Evolutionary conservation across 345 rosid species (phyloP).

Genomic region (Pelargonium nanum): DNA sequence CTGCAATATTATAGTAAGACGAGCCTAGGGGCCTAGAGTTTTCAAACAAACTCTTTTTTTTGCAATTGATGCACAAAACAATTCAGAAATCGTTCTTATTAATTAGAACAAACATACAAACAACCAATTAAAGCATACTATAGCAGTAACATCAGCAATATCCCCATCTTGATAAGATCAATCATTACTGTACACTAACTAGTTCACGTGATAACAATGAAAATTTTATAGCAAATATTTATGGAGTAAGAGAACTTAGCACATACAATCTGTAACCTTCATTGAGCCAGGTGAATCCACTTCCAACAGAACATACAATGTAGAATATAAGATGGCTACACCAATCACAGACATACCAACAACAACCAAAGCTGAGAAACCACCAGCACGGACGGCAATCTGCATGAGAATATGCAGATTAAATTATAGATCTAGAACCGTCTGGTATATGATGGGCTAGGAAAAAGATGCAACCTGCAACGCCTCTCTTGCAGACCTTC

Average conservation of each 20-base stretch:
- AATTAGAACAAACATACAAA: too few species aligned
- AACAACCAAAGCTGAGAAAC: slow-evolving; percentile 94
- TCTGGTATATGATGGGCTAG: slow-evolving; percentile 10
- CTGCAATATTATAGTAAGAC: background rate
- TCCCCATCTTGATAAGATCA: background rate
- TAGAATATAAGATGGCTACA: slow-evolving; percentile 83
- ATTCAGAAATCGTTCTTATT: background rate
- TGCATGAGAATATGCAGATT: slow-evolving; percentile 28
- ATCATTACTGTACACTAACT: background rate
- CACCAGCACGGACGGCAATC: slow-evolving; percentile 97
- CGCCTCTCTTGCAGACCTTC: slow-evolving; percentile 98
- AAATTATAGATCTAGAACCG: slow-evolving; percentile 12
- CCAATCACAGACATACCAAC: slow-evolving; percentile 99
- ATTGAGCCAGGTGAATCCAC: slow-evolving; percentile 78
- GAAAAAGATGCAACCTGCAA: slow-evolving; percentile 60
- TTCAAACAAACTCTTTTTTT: background rate
- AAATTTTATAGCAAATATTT: background rate
- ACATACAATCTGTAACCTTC: slow-evolving; percentile 90
- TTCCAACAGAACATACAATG: slow-evolving; percentile 86
- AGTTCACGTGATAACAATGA: background rate
- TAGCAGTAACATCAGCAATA: background rate
- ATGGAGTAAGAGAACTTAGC: slow-evolving; percentile 10
- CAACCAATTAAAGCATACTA: background rate
- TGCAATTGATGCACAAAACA: too few species aligned
- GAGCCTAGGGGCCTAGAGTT: background rate